phyloP scores from a whole-genome alignment of 2,329 filamentous ascomycete species.

The Aschersonia sp. region DNA sequence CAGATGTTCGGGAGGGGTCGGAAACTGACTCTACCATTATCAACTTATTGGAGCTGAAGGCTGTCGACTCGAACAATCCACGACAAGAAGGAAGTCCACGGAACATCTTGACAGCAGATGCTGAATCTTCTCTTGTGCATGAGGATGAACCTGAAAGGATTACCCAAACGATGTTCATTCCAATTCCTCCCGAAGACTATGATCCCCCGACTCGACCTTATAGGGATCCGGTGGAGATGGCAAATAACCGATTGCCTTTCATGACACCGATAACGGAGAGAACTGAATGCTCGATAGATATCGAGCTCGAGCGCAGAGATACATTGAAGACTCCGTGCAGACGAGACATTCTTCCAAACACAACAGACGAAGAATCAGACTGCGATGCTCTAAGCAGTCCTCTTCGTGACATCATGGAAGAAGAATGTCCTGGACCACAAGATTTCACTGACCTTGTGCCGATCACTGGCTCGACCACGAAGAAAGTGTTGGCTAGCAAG shows the following conservation, averaged over 20 bases:
- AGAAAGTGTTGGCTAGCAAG: constrained; percentile 19
- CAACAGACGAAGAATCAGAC: constrained; percentile 18
- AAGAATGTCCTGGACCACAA: constrained; percentile 29
- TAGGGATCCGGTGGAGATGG: constrained; percentile 63
- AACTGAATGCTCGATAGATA: constrained; percentile 73
- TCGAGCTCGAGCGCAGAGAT: constrained; percentile 45
- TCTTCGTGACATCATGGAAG: constrained; percentile 48
- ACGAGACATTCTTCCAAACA: constrained; percentile 16
- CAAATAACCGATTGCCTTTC: constrained; percentile 86
- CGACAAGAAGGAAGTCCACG: background rate
- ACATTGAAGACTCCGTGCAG: constrained; percentile 67
- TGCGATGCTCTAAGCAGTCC: constrained; percentile 51
- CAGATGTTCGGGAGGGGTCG: constrained; percentile 20
- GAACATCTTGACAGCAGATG: background rate
- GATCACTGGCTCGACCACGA: constrained; percentile 21
- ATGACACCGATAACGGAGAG: constrained; percentile 98
- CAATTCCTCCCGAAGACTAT: constrained; percentile 75
- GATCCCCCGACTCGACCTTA: constrained; percentile 65
- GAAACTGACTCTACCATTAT: constrained; percentile 17
- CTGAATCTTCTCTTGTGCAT: background rate
- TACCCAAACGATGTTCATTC: constrained; percentile 56
- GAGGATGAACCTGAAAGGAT: constrained; percentile 19
- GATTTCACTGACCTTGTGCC: constrained; percentile 34
- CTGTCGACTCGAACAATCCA: background rate
- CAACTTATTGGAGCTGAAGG: constrained; percentile 1